Percentiles rank a stretch among this genome's conserved stretches.
These are phyloP conservation scores for Candida tetrigidarum DNA, from an alignment of 1,139 yeast genomes.

Conservation along the genomic window DNA sequence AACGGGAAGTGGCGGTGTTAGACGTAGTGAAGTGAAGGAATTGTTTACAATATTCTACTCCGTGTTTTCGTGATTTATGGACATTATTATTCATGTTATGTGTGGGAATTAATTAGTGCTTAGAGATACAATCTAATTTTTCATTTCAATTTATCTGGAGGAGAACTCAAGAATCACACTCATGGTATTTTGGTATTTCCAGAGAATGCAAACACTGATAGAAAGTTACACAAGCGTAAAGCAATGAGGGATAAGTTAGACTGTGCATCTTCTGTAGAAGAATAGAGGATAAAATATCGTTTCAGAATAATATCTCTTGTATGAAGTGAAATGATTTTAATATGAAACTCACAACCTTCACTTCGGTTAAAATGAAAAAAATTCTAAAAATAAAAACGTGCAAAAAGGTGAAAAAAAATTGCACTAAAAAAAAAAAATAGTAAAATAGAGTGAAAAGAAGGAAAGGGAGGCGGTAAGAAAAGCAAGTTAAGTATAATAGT, in stretches of 20 bases:
- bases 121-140: too few species aligned
- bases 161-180: too few species aligned
- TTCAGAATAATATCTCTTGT: background rate
- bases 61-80: background rate
- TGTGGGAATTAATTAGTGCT: too few species aligned
- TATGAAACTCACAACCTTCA: background rate
- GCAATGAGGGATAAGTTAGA: background rate
- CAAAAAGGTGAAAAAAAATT: background rate
- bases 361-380: background rate
- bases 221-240: too few species aligned
- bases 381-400: background rate
- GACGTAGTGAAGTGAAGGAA: too few species aligned
- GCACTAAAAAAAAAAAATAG: background rate
- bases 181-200: too few species aligned
- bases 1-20: background rate
- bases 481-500: too few species aligned
- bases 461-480: background rate
- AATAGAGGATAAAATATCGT: background rate
- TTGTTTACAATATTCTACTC: too few species aligned
- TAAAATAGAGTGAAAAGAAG: background rate
- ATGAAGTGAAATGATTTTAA: background rate
- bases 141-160: too few species aligned
- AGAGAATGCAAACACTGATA: background rate
- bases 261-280: background rate
- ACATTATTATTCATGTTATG: too few species aligned